These are phyloP conservation scores for Plasmodium adleri DNA, from an alignment of 169 alveolate species.

Conservation along the genomic window DNA sequence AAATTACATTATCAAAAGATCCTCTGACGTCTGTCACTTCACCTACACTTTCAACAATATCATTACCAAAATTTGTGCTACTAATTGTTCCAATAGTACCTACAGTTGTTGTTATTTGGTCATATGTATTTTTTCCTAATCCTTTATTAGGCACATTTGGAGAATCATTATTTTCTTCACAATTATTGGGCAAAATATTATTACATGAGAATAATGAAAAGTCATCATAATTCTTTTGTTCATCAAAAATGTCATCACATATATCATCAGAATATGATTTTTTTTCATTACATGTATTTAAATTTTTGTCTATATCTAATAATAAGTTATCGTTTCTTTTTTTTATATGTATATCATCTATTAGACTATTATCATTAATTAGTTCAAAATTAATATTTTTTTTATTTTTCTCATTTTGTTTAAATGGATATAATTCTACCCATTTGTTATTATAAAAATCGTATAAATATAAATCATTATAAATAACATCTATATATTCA, in stretches of 20 bases:
- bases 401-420: neutral
- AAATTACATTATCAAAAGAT: too few relatives aligned
- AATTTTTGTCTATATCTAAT: neutral
- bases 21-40: too few relatives aligned
- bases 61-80: too few relatives aligned
- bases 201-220: neutral
- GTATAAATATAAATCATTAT: constrained; percentile 72
- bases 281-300: neutral
- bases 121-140: too few relatives aligned
- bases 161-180: too few relatives aligned
- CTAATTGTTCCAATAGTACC: too few relatives aligned
- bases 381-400: neutral
- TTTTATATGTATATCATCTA: neutral
- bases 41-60: too few relatives aligned
- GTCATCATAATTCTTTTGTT: constrained; percentile 8
- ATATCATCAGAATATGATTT: neutral
- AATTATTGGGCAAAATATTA: neutral
- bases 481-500: constrained; percentile 64
- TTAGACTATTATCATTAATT: neutral
- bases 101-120: too few relatives aligned
- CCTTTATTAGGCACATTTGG: too few relatives aligned
- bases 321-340: neutral
- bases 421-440: constrained; percentile 44
- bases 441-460: constrained; percentile 66
- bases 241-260: neutral